These are phyloP conservation scores for Sarocladium oryzae DNA, from an alignment of 2,329 filamentous ascomycete species.

Conservation along the genomic window DNA sequence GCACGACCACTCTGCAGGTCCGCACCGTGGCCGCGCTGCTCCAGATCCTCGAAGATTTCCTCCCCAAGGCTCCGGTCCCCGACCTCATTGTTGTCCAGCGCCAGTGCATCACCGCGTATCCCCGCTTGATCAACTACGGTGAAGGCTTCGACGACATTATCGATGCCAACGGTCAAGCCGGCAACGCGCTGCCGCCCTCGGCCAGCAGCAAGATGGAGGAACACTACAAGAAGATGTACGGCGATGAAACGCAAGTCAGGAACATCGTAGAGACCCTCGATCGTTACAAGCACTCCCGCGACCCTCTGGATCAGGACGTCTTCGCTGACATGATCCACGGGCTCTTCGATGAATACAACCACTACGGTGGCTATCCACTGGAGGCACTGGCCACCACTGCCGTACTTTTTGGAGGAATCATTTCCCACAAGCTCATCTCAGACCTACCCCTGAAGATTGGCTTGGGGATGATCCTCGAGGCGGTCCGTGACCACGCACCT, in stretches of 20 bases:
- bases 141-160: conserved; percentile 90
- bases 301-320: conserved; percentile 81
- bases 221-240: conserved; percentile 97
- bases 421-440: conserved; percentile 86
- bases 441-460: conserved; percentile 87
- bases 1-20: conserved; percentile 71
- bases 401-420: conserved; percentile 92
- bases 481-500: conserved; percentile 75
- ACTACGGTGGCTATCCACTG: conserved; percentile 93
- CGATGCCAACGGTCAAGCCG: conserved; percentile 71
- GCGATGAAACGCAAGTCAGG: conserved; percentile 78
- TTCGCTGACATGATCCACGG: conserved; percentile 99
- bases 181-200: conserved; percentile 71
- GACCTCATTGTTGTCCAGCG: conserved; percentile 78
- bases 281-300: conserved; percentile 79
- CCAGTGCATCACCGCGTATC: conserved; percentile 85
- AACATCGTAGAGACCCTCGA: conserved; percentile 80
- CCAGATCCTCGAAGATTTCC: conserved; percentile 67
- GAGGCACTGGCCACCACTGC: conserved; percentile 93
- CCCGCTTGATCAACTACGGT: conserved; percentile 91
- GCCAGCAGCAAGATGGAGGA: conserved; percentile 94
- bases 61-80: conserved; percentile 51
- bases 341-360: conserved; percentile 92
- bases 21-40: conserved; percentile 79
- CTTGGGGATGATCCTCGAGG: conserved; percentile 96